These are phyloP conservation scores for Trichoderma citrinoviride DNA, from an alignment of 2,329 filamentous ascomycete species.

Conservation along the genomic window DNA sequence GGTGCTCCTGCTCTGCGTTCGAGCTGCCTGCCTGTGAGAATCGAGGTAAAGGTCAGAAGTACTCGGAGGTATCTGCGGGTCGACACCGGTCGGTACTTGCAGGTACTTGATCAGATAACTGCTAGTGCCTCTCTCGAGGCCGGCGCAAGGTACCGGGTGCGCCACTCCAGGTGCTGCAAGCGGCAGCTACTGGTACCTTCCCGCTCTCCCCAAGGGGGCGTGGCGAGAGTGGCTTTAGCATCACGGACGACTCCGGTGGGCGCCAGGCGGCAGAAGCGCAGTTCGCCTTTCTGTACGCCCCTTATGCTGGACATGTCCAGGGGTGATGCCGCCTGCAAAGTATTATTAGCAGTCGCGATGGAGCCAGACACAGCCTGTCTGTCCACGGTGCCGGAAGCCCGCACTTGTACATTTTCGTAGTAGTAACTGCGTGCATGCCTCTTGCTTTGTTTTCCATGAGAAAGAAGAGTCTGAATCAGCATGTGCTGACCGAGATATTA, in stretches of 20 bases:
- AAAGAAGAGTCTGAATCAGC: too few species aligned
- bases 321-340: not conserved
- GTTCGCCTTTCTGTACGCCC: not conserved
- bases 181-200: not conserved
- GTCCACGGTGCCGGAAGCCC: too few species aligned
- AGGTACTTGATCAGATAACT: not conserved
- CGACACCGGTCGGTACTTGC: too few species aligned
- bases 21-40: too few species aligned
- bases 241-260: constrained; percentile 18
- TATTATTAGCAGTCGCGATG: constrained; percentile 21
- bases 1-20: too few species aligned
- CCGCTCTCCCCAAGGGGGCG: not conserved
- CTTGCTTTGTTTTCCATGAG: too few species aligned
- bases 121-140: not conserved
- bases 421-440: too few species aligned
- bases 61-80: not conserved
- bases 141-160: not conserved
- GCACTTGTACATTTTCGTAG: not conserved
- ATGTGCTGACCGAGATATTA: too few species aligned
- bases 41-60: too few species aligned
- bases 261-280: not conserved
- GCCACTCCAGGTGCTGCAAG: not conserved
- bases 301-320: not conserved
- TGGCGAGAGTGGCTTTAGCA: constrained; percentile 1
- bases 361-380: constrained; percentile 16